Percentiles rank a stretch among this genome's conserved stretches.
phyloP scores from a whole-genome alignment of 768 basidiomycete species.

The Suillus subalutaceus region DNA sequence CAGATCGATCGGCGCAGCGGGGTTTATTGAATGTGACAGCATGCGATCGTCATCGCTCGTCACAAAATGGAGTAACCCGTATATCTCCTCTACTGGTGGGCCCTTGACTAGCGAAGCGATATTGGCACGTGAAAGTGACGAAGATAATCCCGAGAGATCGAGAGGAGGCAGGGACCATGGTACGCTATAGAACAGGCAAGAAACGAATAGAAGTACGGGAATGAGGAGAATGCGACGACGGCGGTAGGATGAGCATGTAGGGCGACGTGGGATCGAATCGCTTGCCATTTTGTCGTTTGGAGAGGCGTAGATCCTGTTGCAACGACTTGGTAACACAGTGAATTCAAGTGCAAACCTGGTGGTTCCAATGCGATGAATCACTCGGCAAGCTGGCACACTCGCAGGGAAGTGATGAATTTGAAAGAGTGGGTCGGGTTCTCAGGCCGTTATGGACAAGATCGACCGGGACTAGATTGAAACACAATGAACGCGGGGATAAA shows the following conservation, averaged over 20 bases:
- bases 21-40: constrained; percentile 43
- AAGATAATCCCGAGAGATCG: constrained; percentile 37
- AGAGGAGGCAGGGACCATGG: constrained; percentile 46
- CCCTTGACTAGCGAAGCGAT: constrained; percentile 42
- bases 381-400: neutral
- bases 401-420: constrained; percentile 1
- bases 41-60: constrained; percentile 45
- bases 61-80: constrained; percentile 70
- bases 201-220: constrained; percentile 37
- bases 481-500: neutral
- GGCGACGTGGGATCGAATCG: neutral
- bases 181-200: constrained; percentile 41
- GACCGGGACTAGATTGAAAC: neutral
- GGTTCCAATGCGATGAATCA: neutral
- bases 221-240: constrained; percentile 51
- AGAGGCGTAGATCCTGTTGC: neutral
- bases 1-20: constrained; percentile 50
- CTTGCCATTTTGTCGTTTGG: neutral
- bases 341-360: neutral
- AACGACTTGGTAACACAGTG: neutral
- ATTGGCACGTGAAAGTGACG: constrained; percentile 41
- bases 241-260: constrained; percentile 30
- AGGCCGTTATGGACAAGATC: neutral
- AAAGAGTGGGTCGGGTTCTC: neutral
- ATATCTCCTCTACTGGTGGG: constrained; percentile 58